phyloP scores from a whole-genome alignment of 108 stramenopile species.

The Cyclotella choctawhatcheeana region DNA sequence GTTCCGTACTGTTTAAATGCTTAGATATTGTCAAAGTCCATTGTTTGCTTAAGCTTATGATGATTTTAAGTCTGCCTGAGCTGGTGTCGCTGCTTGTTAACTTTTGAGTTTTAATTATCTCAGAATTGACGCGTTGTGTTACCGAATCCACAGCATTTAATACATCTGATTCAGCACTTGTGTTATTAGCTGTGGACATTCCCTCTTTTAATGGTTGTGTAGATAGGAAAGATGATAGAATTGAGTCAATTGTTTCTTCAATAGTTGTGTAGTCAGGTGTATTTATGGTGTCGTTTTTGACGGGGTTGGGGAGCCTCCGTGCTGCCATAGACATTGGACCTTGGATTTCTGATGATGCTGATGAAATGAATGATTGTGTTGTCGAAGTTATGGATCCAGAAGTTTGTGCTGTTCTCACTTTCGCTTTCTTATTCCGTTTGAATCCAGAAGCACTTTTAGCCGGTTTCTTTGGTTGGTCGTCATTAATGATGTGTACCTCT shows the following conservation, averaged over 20 bases:
- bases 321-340: constrained; percentile 32
- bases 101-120: constrained; percentile 59
- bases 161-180: constrained; percentile 48
- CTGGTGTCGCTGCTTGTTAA: constrained; percentile 25
- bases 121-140: constrained; percentile 56
- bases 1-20: constrained; percentile 49
- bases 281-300: constrained; percentile 19
- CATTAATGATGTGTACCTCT: background rate
- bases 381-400: background rate
- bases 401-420: background rate
- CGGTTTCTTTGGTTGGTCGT: constrained; percentile 27
- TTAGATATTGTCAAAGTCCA: constrained; percentile 27
- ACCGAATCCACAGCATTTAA: constrained; percentile 55
- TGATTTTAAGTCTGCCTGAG: constrained; percentile 12
- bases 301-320: too few relatives aligned
- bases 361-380: background rate
- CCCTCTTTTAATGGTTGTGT: constrained; percentile 68
- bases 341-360: background rate
- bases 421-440: constrained; percentile 39
- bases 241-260: constrained; percentile 76
- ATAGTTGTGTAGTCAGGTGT: constrained; percentile 19
- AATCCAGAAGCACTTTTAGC: constrained; percentile 27
- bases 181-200: constrained; percentile 57
- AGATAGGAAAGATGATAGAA: constrained; percentile 67
- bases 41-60: constrained; percentile 17